phyloP scores from a whole-genome alignment of 768 basidiomycete genomes.

The Naganishia onofrii region DNA sequence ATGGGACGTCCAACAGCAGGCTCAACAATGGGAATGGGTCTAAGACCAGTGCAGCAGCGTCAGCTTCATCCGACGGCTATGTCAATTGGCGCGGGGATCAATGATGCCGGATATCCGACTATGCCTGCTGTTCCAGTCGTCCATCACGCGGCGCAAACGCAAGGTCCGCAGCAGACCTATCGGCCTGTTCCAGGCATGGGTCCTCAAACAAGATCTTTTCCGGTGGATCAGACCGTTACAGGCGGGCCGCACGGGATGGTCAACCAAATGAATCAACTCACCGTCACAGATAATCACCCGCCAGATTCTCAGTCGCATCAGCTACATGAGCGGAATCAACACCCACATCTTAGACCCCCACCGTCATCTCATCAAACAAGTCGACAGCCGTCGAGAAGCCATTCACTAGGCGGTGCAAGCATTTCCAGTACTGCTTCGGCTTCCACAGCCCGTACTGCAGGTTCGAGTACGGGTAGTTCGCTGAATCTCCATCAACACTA shows the following conservation, averaged over 20 bases:
- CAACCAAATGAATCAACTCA: background rate
- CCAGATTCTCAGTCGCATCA: background rate
- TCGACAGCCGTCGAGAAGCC: slow-evolving; percentile 3
- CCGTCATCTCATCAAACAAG: background rate
- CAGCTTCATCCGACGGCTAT: background rate
- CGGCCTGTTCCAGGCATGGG: slow-evolving; percentile 16
- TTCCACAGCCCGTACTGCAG: slow-evolving; percentile 10
- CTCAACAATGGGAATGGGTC: background rate
- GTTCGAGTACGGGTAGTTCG: slow-evolving; percentile 10
- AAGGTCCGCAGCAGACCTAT: slow-evolving; percentile 13
- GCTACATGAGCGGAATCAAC: background rate
- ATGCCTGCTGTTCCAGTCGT: background rate
- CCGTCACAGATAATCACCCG: background rate
- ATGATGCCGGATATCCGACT: slow-evolving; percentile 19
- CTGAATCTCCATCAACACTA: slow-evolving; percentile 16
- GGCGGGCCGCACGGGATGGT: background rate
- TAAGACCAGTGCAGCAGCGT: slow-evolving; percentile 1
- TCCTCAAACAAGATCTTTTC: background rate
- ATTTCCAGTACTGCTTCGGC: slow-evolving; percentile 12
- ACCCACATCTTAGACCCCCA: background rate
- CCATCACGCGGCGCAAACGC: background rate
- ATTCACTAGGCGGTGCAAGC: background rate
- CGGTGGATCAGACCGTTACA: too few species aligned
- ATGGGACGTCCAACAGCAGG: background rate
- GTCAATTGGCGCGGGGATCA: slow-evolving; percentile 2